Conservation (phyloP, 129 eudicot species). For the Apium graveolens region DNA sequence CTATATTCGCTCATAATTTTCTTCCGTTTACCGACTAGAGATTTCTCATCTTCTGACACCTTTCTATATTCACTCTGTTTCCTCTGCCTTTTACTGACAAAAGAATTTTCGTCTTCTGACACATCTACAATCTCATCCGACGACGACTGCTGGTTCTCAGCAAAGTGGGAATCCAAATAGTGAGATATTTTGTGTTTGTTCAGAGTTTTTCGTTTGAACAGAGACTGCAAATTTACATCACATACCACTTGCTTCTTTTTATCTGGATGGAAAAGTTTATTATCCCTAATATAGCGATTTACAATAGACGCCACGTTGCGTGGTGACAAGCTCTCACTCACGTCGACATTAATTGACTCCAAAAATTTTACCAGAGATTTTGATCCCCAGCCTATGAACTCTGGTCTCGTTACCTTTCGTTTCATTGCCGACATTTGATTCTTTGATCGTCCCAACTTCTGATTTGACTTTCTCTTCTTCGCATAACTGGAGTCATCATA, state of each 20-base stretch:
- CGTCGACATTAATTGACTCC: slow-evolving; percentile 37
- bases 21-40: slow-evolving; percentile 18
- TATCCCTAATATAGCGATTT: slow-evolving; percentile 42
- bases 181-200: slow-evolving; percentile 34
- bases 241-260: slow-evolving; percentile 55
- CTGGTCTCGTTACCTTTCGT: slow-evolving; percentile 22
- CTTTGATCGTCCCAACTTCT: slow-evolving; percentile 28
- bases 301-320: slow-evolving; percentile 43
- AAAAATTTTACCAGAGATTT: slow-evolving; percentile 50
- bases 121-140: slow-evolving; percentile 34
- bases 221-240: slow-evolving; percentile 43
- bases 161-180: slow-evolving; percentile 58
- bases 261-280: slow-evolving; percentile 36
- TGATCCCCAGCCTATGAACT: slow-evolving; percentile 82
- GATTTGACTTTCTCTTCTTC: slow-evolving; percentile 9
- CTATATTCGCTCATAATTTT: background rate
- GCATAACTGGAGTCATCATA: slow-evolving; percentile 14
- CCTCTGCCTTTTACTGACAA: slow-evolving; percentile 25
- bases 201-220: slow-evolving; percentile 51
- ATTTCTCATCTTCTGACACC: slow-evolving; percentile 29
- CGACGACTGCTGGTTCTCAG: slow-evolving; percentile 49
- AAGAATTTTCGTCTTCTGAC: slow-evolving; percentile 29
- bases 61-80: background rate
- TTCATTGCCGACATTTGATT: slow-evolving; percentile 14
- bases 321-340: slow-evolving; percentile 39